These are phyloP conservation scores for Trametes polyzona DNA, from an alignment of 1,284 basidiomycete genomes.

Conservation along the genomic window DNA sequence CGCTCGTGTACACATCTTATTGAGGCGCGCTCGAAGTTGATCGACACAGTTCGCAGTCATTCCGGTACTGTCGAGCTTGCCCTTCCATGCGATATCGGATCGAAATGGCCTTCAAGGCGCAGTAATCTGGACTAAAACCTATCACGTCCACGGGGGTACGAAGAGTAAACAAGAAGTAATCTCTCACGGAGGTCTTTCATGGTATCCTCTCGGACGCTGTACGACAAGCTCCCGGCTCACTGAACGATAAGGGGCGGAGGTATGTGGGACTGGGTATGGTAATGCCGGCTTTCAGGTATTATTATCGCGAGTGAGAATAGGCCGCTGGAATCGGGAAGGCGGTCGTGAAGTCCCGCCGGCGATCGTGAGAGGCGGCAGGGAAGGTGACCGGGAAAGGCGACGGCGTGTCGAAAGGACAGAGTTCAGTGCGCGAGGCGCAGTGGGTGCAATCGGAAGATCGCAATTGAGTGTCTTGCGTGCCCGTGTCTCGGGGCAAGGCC, in stretches of 20 bases:
- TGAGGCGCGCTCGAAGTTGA: no score
- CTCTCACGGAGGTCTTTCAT: neutral
- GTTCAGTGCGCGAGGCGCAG: neutral
- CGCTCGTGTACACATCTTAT: no score
- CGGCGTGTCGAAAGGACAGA: conserved; percentile 13
- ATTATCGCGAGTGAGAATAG: conserved; percentile 14
- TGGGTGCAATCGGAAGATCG: conserved; percentile 18
- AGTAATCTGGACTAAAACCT: no score
- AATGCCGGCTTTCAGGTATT: conserved; percentile 14
- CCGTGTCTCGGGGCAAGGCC: conserved; percentile 17
- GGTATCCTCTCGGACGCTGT: neutral
- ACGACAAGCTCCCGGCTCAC: neutral
- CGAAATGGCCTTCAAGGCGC: no score
- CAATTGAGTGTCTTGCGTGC: conserved; percentile 19
- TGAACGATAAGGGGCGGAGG: neutral
- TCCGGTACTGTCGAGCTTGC: no score
- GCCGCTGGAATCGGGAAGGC: conserved; percentile 5
- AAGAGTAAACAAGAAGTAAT: neutral
- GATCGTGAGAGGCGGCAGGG: conserved; percentile 6
- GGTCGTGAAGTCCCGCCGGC: conserved; percentile 7
- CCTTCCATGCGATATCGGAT: no score
- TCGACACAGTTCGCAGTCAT: no score
- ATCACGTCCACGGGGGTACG: neutral
- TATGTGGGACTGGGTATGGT: neutral
- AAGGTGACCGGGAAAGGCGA: conserved; percentile 18